Conservation (phyloP, 106 monocot genomes). For the Dioscorea zingiberensis region DNA sequence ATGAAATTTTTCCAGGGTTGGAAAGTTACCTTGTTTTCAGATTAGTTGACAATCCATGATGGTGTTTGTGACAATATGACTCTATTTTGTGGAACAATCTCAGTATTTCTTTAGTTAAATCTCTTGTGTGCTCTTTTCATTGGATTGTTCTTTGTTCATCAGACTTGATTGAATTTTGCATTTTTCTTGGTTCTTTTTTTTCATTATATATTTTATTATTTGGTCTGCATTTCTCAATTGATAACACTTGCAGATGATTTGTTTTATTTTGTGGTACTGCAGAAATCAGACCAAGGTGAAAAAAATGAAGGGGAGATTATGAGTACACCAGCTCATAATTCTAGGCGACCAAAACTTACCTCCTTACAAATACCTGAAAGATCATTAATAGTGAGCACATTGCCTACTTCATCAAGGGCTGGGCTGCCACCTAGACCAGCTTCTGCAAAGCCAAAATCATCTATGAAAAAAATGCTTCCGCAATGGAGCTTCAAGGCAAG, state of each 20-base stretch:
- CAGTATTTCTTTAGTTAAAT: too few relatives aligned
- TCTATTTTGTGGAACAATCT: too few relatives aligned
- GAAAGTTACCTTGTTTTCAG: too few relatives aligned
- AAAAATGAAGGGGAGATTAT: slow-evolving; percentile 18
- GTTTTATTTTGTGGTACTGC: background rate
- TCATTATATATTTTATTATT: background rate
- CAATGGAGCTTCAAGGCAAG: slow-evolving; percentile 50
- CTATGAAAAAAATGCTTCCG: slow-evolving; percentile 40
- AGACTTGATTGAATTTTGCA: background rate
- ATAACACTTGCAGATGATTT: background rate
- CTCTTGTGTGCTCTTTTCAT: too few relatives aligned
- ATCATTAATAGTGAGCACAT: slow-evolving; percentile 36
- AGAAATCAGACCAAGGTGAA: slow-evolving; percentile 29
- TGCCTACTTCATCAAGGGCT: slow-evolving; percentile 41
- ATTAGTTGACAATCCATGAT: too few relatives aligned
- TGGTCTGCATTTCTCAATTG: too few relatives aligned
- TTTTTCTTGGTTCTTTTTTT: too few relatives aligned
- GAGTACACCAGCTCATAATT: slow-evolving; percentile 4
- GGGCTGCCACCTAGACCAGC: slow-evolving; percentile 86
- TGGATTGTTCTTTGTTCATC: background rate
- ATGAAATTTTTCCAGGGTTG: too few relatives aligned
- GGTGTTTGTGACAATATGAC: too few relatives aligned
- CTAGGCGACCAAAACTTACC: slow-evolving; percentile 52
- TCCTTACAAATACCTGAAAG: slow-evolving; percentile 70
- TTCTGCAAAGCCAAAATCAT: slow-evolving; percentile 59